Percentiles rank a stretch among this genome's conserved stretches.
Evolutionary conservation across 2,329 filamentous ascomycete species (phyloP).

Genomic region (Ampelomyces quisqualis): DNA sequence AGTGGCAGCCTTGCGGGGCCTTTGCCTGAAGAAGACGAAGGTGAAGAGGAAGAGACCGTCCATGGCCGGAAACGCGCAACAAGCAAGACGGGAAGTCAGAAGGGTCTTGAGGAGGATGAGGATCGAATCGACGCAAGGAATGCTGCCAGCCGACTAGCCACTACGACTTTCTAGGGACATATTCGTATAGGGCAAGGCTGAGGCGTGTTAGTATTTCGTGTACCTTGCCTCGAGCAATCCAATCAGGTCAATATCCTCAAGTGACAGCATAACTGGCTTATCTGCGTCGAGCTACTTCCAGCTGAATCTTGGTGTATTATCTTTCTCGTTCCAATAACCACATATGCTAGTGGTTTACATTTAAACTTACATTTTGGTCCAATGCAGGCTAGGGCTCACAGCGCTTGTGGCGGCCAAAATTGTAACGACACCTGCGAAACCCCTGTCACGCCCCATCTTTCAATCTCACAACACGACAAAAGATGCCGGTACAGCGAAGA

Average conservation of each 20-base stretch:
- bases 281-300: slow-evolving; percentile 4
- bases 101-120: slow-evolving; percentile 78
- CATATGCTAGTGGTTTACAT: too few relatives aligned
- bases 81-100: slow-evolving; percentile 56
- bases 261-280: neutral
- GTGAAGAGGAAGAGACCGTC: slow-evolving; percentile 47
- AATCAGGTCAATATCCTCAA: neutral
- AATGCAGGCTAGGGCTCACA: too few relatives aligned
- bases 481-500: too few relatives aligned
- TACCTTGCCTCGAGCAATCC: slow-evolving; percentile 3
- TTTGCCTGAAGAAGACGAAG: slow-evolving; percentile 63
- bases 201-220: slow-evolving; percentile 2
- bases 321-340: too few relatives aligned
- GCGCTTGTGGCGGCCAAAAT: too few relatives aligned
- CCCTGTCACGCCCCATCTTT: too few relatives aligned
- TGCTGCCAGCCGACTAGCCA: slow-evolving; percentile 87
- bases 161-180: slow-evolving; percentile 76
- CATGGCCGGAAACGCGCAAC: slow-evolving; percentile 52
- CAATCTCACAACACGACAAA: too few relatives aligned
- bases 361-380: too few relatives aligned
- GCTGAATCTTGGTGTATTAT: too few relatives aligned
- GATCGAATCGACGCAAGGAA: slow-evolving; percentile 94
- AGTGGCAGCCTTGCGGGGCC: slow-evolving; percentile 65
- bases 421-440: too few relatives aligned
- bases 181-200: slow-evolving; percentile 11